These are phyloP conservation scores for Hyphopichia fennica DNA, from an alignment of 1,139 yeast genomes.

Conservation along the genomic window DNA sequence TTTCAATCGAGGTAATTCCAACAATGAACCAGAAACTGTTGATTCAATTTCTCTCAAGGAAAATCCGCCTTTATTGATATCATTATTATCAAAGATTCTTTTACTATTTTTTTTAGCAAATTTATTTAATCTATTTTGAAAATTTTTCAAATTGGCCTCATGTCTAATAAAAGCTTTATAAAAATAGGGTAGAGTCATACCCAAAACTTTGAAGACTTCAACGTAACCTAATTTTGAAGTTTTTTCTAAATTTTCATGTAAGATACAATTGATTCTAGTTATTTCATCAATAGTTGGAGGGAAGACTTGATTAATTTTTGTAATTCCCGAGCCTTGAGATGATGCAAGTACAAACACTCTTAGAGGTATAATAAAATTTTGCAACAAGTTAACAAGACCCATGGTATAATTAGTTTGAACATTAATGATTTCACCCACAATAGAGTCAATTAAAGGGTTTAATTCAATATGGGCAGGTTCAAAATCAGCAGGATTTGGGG, in stretches of 20 bases:
- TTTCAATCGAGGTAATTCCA: slow-evolving; percentile 68
- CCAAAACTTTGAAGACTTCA: slow-evolving; percentile 80
- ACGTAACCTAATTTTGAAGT: slow-evolving; percentile 67
- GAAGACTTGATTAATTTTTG: slow-evolving; percentile 71
- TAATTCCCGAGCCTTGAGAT: slow-evolving; percentile 52
- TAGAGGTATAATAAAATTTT: slow-evolving; percentile 75
- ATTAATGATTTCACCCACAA: slow-evolving; percentile 64
- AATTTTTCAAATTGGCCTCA: slow-evolving; percentile 64
- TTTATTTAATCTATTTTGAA: slow-evolving; percentile 43
- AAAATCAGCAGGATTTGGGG: slow-evolving; percentile 32
- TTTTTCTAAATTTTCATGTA: slow-evolving; percentile 68
- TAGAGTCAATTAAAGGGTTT: slow-evolving; percentile 31
- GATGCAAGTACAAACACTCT: slow-evolving; percentile 62
- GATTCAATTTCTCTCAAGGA: slow-evolving; percentile 65
- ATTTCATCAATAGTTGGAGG: slow-evolving; percentile 97
- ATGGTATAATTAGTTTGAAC: slow-evolving; percentile 76
- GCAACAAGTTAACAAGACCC: slow-evolving; percentile 69
- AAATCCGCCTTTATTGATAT: slow-evolving; percentile 37
- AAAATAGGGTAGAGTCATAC: slow-evolving; percentile 79
- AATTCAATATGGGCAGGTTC: slow-evolving; percentile 15
- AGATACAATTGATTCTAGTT: slow-evolving; percentile 81
- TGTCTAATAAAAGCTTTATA: slow-evolving; percentile 91
- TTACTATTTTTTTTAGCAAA: slow-evolving; percentile 47
- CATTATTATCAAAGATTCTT: slow-evolving; percentile 34
- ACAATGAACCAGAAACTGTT: slow-evolving; percentile 63